Evolutionary conservation across 2,329 filamentous ascomycete species (phyloP).

Genomic region (Dothideomycetidae sp.): DNA sequence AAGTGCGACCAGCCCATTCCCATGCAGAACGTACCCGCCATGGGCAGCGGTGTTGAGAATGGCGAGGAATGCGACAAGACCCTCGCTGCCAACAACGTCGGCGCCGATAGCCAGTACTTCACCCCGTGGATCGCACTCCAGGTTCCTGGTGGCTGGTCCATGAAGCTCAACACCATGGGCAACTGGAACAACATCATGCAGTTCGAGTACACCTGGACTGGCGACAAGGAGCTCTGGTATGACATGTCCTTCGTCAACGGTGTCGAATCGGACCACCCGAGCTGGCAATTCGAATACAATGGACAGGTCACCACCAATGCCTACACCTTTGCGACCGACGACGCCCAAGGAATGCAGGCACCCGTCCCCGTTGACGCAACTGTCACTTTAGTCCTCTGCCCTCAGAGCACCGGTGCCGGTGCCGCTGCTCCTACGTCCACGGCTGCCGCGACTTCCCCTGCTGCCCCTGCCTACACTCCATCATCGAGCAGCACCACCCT

Average conservation of each 20-base stretch:
- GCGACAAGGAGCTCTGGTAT: conserved; percentile 25
- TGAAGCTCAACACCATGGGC: conserved; percentile 24
- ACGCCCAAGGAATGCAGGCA: conserved; percentile 27
- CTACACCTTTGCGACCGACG: conserved; percentile 26
- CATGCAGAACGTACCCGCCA: conserved; percentile 19
- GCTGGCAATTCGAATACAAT: conserved; percentile 23
- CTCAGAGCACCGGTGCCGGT: conserved; percentile 13
- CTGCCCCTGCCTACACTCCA: conserved; percentile 10
- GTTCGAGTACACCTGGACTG: conserved; percentile 27
- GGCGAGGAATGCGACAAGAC: conserved; percentile 15
- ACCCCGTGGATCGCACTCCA: conserved; percentile 23
- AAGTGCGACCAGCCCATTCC: conserved; percentile 21
- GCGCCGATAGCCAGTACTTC: conserved; percentile 17
- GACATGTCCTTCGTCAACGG: conserved; percentile 26
- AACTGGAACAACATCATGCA: conserved; percentile 21
- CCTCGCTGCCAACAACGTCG: conserved; percentile 14
- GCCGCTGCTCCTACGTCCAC: conserved; percentile 10
- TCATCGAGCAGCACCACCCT: conserved; percentile 12
- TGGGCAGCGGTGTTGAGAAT: conserved; percentile 15
- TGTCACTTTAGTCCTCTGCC: conserved; percentile 26
- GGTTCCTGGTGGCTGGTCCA: conserved; percentile 24
- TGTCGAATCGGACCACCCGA: conserved; percentile 22
- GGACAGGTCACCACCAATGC: conserved; percentile 22
- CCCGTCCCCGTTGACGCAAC: conserved; percentile 18
- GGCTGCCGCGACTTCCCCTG: conserved; percentile 10